Evolutionary conservation across 2,329 filamentous ascomycete species (phyloP).

Genomic region (Cladophialophora bantiana): DNA sequence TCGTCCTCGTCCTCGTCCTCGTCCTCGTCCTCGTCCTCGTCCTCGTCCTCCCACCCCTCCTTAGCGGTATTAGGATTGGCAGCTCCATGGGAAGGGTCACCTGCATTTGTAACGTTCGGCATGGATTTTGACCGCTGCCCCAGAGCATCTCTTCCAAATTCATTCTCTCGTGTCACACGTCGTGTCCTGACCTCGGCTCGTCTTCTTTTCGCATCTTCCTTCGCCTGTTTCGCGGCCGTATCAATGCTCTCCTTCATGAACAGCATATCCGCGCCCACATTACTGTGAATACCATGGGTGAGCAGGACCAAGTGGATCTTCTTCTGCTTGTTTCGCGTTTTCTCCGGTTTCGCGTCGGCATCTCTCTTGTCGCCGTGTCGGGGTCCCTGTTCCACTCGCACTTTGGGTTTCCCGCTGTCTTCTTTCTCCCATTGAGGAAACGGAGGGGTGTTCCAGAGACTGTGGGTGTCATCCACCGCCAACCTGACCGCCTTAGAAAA

Average conservation of each 20-base stretch:
- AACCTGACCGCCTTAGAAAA: constrained; percentile 82
- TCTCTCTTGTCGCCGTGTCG: constrained; percentile 35
- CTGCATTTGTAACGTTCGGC: constrained; percentile 36
- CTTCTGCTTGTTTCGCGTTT: constrained; percentile 65
- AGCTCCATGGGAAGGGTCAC: constrained; percentile 42
- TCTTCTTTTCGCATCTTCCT: constrained; percentile 70
- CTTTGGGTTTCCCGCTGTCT: constrained; percentile 46
- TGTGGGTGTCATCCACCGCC: constrained; percentile 84
- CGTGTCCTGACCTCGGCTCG: constrained; percentile 59
- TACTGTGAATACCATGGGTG: constrained; percentile 95
- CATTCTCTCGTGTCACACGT: constrained; percentile 43
- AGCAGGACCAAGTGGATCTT: constrained; percentile 90
- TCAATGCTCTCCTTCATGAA: constrained; percentile 98
- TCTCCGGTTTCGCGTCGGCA: constrained; percentile 36
- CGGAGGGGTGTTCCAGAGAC: constrained; percentile 89
- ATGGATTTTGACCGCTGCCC: constrained; percentile 35
- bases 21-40: constrained; percentile 63
- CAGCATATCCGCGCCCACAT: constrained; percentile 93
- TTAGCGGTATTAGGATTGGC: constrained; percentile 56
- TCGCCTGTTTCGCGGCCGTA: constrained; percentile 75
- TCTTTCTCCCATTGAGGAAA: constrained; percentile 67
- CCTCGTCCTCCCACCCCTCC: constrained; percentile 40
- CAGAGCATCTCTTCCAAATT: constrained; percentile 32
- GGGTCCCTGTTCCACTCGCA: constrained; percentile 38
- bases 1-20: constrained; percentile 56